Evolutionary conservation across 371 early-diverging fungal species (phyloP), one percentile per base, ranked within the genome.

Genomic region (Rhizopus sp.): DNA sequence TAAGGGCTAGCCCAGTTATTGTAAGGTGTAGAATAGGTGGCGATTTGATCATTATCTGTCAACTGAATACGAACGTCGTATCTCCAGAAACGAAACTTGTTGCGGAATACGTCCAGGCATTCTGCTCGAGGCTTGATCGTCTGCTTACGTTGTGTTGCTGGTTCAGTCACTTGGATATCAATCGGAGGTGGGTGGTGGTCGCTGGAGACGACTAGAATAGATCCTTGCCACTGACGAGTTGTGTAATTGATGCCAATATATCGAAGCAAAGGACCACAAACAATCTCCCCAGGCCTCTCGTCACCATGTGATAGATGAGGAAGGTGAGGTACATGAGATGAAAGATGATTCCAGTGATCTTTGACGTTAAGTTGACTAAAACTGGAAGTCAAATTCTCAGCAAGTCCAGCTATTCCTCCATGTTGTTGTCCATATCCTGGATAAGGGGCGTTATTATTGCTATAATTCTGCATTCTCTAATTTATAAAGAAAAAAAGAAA

Each of bases 241-340:
- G 39, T 44, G 23, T 69, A 70, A 37, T 73, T 62, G n/a, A 70
- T 73, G 42, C 57, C 50, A 35, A 67, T 65, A 38, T 70, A 73
- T 29, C 68, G 55, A 7, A 73, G 39, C 16, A 73, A 53, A 9
- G 74, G 74, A 16, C 74, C 74, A 35, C 74, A 73, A 8, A 73
- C 37, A 12, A 70, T 65, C 55, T 70, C 59, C 0, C 66, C 62
- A 1, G 61, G 37, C 17, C 37, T 12, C 2, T 45, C 39, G 49
- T n/a, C 30, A 7, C 13, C 35, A 9, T 32, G 46, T n/a, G 41
- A 54, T 10, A 47, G 50, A 23, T 23, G 23, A 23, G 23, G 46
- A 9, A 15, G 8, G 7, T 15, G 46, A 4, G 46, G 15, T 3
- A 17, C 8, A 55, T 54, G 58, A 54, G 59, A 58, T 30, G 34